Evolutionary conservation across 306 rosid genomes (phyloP), one percentile per base, ranked within the genome.

Genomic region (Fragaria iinumae): DNA sequence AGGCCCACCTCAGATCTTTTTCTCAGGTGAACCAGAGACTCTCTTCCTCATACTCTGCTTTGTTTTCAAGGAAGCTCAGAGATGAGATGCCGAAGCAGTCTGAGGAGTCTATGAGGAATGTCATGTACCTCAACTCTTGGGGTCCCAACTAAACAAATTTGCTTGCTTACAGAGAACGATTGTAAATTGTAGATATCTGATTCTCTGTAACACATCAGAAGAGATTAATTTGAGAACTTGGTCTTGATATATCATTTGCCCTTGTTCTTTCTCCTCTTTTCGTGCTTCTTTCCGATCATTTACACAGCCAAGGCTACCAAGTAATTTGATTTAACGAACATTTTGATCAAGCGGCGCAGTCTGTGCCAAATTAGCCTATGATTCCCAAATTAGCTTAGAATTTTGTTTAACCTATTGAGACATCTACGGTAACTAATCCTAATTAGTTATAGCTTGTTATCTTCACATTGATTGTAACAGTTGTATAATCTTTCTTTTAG

Each of bases 101-200:
- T 27, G 98, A 93, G 79, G 98, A 91, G 48, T 87, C 98, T 68
- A 79, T 89, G 0, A 88, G 90, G 73, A 88, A 75, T 0, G 90
- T 92, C 69, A 86, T 91, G 93, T 91, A 84, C 75, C 82, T 89
- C 81, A 89, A 91, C 63, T 73, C 72, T 10, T 90, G 95, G 92
- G 95, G 86, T 64, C 95, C 89, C 20, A 65, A 27, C 66, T n/a
- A 60, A 72, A 20, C 34, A 36, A 53, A 34, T 43, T 4, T 21
- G 41, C 43, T 56, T 4, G 17, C 5, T 41, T 8, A 14, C 25
- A 53, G 66, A 27, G 38, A 60, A 18, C 4, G 67, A n/a, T n/a
- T 55, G 60, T 55, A 55, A 55, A 38, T 14, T 73, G 23, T 56
- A 73, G 36, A 13, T 38, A 18, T n/a, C 5, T 39, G 41, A 39